These are phyloP conservation scores for Rhynchospora breviuscula DNA, from an alignment of 176 grass and related monocot genomes.

Conservation along the genomic window DNA sequence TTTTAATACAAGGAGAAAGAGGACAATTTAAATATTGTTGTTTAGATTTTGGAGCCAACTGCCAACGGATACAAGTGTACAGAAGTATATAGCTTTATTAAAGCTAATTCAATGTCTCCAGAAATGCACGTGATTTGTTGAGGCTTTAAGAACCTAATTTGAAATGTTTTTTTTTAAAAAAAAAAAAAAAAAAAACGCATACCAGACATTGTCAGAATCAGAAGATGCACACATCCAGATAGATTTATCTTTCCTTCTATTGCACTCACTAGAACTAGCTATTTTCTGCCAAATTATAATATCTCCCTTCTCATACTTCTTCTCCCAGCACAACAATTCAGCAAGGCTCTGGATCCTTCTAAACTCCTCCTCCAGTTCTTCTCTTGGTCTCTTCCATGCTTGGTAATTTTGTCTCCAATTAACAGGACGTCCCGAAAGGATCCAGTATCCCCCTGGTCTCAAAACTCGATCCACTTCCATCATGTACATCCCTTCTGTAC, in stretches of 20 bases:
- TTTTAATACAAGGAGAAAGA: not conserved
- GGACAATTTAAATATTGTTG: not conserved
- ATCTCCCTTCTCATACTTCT: slow-evolving; percentile 64
- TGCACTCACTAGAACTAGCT: slow-evolving; percentile 40
- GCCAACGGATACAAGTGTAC: not conserved
- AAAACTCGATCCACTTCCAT: slow-evolving; percentile 80
- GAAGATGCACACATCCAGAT: slow-evolving; percentile 47
- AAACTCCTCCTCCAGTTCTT: slow-evolving; percentile 50
- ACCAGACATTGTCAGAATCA: slow-evolving; percentile 72
- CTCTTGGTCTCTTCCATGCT: slow-evolving; percentile 49
- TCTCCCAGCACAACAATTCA: slow-evolving; percentile 78
- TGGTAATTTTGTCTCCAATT: slow-evolving; percentile 58
- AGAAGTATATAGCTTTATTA: not conserved
- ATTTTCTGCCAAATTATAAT: slow-evolving; percentile 72
- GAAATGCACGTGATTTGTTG: not conserved
- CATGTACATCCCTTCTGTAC: slow-evolving; percentile 74
- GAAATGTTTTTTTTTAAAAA: not conserved
- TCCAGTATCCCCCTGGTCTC: slow-evolving; percentile 79
- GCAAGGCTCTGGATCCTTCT: slow-evolving; percentile 49
- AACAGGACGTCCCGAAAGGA: slow-evolving; percentile 71
- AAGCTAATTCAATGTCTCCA: not conserved
- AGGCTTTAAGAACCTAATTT: not conserved
- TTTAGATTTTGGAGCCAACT: not conserved
- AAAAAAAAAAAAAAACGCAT: slow-evolving; percentile 28
- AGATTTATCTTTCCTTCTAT: slow-evolving; percentile 28